A percentile compares a stretch with the other conserved stretches of the same genome.
Conservation (phyloP, 805 yeast species). For the Lachancea thermotolerans region DNA sequence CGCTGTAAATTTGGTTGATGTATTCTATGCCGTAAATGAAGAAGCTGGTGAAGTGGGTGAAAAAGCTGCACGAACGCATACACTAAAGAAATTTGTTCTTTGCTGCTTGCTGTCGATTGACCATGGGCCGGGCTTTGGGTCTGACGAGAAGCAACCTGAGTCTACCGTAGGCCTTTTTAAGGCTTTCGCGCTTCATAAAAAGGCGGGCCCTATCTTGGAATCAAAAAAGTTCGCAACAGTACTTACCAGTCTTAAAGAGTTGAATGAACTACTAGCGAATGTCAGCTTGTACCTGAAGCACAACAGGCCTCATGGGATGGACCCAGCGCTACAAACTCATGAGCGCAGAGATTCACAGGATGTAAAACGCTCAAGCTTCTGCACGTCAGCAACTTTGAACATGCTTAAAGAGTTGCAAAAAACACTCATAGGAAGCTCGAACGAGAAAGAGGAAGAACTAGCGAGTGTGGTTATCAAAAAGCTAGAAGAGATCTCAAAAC, state of each 20-base stretch:
- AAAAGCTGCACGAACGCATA: constrained; percentile 32
- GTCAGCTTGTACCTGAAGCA: neutral
- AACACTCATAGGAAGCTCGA: neutral
- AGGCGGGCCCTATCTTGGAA: constrained; percentile 8
- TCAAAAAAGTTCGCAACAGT: constrained; percentile 13
- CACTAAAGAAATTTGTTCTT: constrained; percentile 37
- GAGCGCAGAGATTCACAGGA: neutral
- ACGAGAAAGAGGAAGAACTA: neutral
- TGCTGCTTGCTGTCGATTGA: constrained; percentile 37
- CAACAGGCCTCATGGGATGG: neutral
- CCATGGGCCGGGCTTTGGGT: constrained; percentile 13
- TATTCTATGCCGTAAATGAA: constrained; percentile 19
- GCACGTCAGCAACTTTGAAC: constrained; percentile 3
- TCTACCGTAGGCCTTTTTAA: constrained; percentile 7
- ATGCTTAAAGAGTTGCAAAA: constrained; percentile 6
- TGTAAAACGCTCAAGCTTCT: neutral
- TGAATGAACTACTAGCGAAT: neutral
- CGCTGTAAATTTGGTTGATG: constrained; percentile 29
- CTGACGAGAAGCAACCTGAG: constrained; percentile 8
- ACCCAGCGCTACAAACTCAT: neutral
- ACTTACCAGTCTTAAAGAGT: constrained; percentile 15
- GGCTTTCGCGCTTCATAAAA: constrained; percentile 13
- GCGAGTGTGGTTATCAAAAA: neutral
- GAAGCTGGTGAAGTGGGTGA: constrained; percentile 23
- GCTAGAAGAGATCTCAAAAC: constrained; percentile 1